Evolutionary conservation across 352 stramenopile genomes (phyloP).

Genomic region (Pilasporangium apinafurcum): DNA sequence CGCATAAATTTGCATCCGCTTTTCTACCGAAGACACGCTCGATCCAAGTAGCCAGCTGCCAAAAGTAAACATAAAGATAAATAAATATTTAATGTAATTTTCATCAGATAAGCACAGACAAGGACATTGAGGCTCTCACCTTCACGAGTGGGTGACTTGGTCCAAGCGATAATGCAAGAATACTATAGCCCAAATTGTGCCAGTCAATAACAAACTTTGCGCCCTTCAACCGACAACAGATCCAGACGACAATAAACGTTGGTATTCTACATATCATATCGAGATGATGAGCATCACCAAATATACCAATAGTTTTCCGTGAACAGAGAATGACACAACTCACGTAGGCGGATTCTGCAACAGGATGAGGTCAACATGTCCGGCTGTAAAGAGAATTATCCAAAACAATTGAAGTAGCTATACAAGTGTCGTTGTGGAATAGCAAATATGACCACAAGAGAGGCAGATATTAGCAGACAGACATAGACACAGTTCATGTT

Average conservation of each 20-base stretch:
- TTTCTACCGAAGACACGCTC: constrained; percentile 87
- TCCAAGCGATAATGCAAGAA: constrained; percentile 85
- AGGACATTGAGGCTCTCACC: no score
- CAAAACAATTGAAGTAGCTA: constrained; percentile 80
- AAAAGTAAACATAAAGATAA: background rate
- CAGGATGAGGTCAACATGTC: constrained; percentile 89
- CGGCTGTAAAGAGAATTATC: constrained; percentile 64
- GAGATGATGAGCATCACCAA: no score
- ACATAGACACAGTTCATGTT: constrained; percentile 1
- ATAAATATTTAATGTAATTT: background rate
- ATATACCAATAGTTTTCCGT: no score
- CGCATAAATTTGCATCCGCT: constrained; percentile 94
- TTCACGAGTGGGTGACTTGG: constrained; percentile 62
- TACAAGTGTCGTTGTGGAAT: no score
- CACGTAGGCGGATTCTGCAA: constrained; percentile 98
- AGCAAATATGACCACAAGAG: no score
- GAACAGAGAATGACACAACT: background rate
- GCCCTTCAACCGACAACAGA: constrained; percentile 63
- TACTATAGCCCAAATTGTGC: constrained; percentile 99
- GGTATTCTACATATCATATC: constrained; percentile 73
- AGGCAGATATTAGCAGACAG: background rate
- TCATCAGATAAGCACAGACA: background rate
- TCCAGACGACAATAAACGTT: constrained; percentile 89
- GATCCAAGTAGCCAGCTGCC: constrained; percentile 72
- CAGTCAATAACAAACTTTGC: constrained; percentile 97